These are phyloP conservation scores for Fusarium guadeloupense DNA, from an alignment of 2,329 filamentous ascomycete species.

Conservation along the genomic window DNA sequence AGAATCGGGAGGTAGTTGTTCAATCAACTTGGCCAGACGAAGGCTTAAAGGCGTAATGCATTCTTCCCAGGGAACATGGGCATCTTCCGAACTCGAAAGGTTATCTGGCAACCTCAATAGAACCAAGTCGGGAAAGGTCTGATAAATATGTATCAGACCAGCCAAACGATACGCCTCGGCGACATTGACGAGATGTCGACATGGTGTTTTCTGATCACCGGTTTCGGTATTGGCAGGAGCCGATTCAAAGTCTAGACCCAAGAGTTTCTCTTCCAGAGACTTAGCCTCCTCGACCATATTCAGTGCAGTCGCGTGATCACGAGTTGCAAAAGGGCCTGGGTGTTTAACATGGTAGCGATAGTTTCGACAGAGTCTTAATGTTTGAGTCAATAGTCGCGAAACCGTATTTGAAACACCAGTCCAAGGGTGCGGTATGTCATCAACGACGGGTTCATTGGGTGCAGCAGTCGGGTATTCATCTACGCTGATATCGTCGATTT, in stretches of 20 bases:
- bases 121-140: constrained; percentile 50
- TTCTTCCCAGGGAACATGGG: constrained; percentile 44
- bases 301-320: constrained; percentile 25
- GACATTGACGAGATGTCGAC: constrained; percentile 46
- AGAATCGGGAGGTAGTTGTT: constrained; percentile 46
- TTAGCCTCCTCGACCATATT: constrained; percentile 47
- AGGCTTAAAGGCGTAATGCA: constrained; percentile 47
- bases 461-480: constrained; percentile 29
- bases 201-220: constrained; percentile 42
- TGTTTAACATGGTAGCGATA: constrained; percentile 44
- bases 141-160: constrained; percentile 52
- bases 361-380: constrained; percentile 49
- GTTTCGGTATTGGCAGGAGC: constrained; percentile 36
- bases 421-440: constrained; percentile 49
- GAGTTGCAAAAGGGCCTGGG: constrained; percentile 21
- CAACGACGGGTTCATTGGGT: constrained; percentile 15
- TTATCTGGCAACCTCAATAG: constrained; percentile 41
- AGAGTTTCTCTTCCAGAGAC: constrained; percentile 46
- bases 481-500: constrained; percentile 17
- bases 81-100: neutral
- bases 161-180: constrained; percentile 52
- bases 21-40: constrained; percentile 42
- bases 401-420: constrained; percentile 50
- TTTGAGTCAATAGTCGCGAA: constrained; percentile 48
- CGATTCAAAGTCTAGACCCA: constrained; percentile 43